A percentile compares a stretch with the other conserved stretches of the same genome.
Evolutionary conservation across 1,284 basidiomycete species (phyloP).

Genomic region (Ganoderma multipileum): DNA sequence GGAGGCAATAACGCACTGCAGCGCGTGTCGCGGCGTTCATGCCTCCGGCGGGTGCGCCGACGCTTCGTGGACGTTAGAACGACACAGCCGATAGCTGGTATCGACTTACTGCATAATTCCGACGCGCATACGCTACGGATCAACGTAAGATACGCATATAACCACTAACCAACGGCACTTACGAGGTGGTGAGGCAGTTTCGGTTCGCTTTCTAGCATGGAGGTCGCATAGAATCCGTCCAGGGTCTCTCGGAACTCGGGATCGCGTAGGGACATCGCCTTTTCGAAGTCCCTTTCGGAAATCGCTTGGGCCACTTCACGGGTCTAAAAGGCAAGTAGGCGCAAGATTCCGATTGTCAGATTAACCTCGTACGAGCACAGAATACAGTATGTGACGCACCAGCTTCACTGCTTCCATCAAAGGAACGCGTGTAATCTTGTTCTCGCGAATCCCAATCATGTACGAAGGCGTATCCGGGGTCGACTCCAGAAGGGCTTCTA

Average conservation of each 20-base stretch:
- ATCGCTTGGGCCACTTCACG: slow-evolving; percentile 88
- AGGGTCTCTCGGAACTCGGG: slow-evolving; percentile 91
- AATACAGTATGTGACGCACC: slow-evolving; percentile 48
- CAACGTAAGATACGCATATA: slow-evolving; percentile 9
- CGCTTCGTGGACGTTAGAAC: slow-evolving; percentile 51
- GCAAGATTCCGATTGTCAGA: slow-evolving; percentile 12
- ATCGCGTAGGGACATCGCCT: slow-evolving; percentile 89
- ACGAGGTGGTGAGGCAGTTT: slow-evolving; percentile 72
- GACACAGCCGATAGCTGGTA: background rate
- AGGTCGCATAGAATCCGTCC: slow-evolving; percentile 83
- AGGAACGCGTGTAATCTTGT: slow-evolving; percentile 93
- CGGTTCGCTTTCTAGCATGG: slow-evolving; percentile 66
- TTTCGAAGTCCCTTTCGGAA: slow-evolving; percentile 83
- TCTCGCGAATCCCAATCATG: slow-evolving; percentile 97
- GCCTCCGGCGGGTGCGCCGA: slow-evolving; percentile 96
- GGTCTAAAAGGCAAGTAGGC: slow-evolving; percentile 58
- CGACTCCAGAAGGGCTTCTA: slow-evolving; percentile 89
- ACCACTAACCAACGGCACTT: slow-evolving; percentile 23
- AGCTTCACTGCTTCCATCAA: slow-evolving; percentile 92
- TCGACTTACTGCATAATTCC: slow-evolving; percentile 89
- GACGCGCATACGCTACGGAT: slow-evolving; percentile 77
- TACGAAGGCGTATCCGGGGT: slow-evolving; percentile 93
- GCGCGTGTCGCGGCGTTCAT: slow-evolving; percentile 99
- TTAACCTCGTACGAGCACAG: background rate
- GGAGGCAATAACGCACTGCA: slow-evolving; percentile 92